Percentiles rank a stretch among this genome's conserved stretches.
These are phyloP conservation scores for Linderniella brevidens DNA, from an alignment of 257 asterid genomes.

Conservation along the genomic window DNA sequence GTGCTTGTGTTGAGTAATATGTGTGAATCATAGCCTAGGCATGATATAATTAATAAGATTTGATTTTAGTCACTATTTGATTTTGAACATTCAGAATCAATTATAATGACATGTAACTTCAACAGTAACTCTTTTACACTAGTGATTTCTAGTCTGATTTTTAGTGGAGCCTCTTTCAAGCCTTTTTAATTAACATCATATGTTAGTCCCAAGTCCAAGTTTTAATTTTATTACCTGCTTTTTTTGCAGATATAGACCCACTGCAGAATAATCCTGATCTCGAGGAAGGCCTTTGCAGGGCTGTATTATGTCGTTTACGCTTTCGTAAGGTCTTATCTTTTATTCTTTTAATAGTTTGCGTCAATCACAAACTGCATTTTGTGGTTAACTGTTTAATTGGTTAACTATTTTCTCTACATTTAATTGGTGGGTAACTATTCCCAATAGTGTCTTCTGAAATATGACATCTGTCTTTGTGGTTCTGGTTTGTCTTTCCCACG, in stretches of 20 bases:
- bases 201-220: slow-evolving; percentile 7
- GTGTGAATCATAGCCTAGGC: too few species aligned
- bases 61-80: too few species aligned
- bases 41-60: too few species aligned
- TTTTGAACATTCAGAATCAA: too few species aligned
- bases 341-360: slow-evolving; percentile 10
- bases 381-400: background rate
- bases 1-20: too few species aligned
- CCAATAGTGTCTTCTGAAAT: slow-evolving; percentile 10
- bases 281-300: slow-evolving; percentile 93
- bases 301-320: slow-evolving; percentile 92
- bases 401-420: background rate
- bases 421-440: slow-evolving; percentile 6
- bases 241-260: slow-evolving; percentile 80
- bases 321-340: slow-evolving; percentile 97
- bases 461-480: slow-evolving; percentile 1
- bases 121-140: too few species aligned
- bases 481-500: background rate
- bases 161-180: background rate
- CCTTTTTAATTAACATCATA: background rate
- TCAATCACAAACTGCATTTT: background rate
- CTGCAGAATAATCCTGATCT: slow-evolving; percentile 57
- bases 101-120: too few species aligned
- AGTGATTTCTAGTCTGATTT: too few species aligned
- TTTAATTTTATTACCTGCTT: slow-evolving; percentile 13